Conservation (phyloP, 1,139 yeast genomes). For the Spencermartinsiella ligniputridi region DNA sequence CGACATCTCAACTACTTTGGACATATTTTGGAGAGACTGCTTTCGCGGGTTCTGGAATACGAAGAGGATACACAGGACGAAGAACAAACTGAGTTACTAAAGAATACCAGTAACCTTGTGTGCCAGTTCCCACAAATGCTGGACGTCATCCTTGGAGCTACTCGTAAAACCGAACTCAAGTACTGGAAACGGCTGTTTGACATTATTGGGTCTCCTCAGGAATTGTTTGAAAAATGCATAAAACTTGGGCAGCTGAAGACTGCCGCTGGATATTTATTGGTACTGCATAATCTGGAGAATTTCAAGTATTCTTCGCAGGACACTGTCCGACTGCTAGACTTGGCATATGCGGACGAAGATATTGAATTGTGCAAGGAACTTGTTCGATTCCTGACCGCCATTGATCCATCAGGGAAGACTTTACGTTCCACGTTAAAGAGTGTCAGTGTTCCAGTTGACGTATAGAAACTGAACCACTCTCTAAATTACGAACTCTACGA, state of each 20-base stretch:
- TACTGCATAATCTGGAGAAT: constrained; percentile 32
- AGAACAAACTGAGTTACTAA: constrained; percentile 17
- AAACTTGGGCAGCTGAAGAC: constrained; percentile 34
- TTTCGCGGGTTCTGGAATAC: constrained; percentile 37
- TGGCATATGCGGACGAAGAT: constrained; percentile 32
- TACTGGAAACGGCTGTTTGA: constrained; percentile 56
- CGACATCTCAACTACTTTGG: constrained; percentile 43
- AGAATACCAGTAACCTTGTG: constrained; percentile 23
- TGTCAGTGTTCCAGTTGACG: neutral
- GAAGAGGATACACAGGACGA: constrained; percentile 20
- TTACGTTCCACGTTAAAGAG: neutral
- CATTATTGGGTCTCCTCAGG: constrained; percentile 37
- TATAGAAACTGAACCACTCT: too few species aligned
- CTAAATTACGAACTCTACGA: too few species aligned
- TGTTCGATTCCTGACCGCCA: constrained; percentile 37
- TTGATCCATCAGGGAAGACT: constrained; percentile 26
- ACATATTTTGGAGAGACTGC: constrained; percentile 45
- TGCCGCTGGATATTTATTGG: constrained; percentile 40
- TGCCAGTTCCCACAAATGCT: constrained; percentile 37
- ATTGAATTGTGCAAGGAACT: constrained; percentile 40
- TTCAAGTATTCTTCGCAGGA: constrained; percentile 20
- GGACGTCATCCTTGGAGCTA: constrained; percentile 51
- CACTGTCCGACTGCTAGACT: constrained; percentile 30
- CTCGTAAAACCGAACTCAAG: constrained; percentile 62
- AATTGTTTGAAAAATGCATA: constrained; percentile 37